Conservation (phyloP, 371 early-diverging fungal genomes). For the Mortierella sp. region DNA sequence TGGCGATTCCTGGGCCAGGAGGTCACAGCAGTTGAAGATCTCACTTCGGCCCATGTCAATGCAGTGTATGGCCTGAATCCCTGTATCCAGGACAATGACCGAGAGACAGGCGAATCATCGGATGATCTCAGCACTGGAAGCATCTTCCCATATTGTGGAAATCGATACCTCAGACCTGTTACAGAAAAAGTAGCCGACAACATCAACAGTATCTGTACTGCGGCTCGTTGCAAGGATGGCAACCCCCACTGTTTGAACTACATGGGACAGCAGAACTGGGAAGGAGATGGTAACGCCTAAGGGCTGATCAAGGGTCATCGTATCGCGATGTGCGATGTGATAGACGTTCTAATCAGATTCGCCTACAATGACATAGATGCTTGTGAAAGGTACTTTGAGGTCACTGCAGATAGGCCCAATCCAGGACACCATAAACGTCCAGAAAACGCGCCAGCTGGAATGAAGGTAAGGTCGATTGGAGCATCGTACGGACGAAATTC, state of each 20-base stretch:
- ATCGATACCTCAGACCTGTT: conserved; percentile 1
- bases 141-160: conserved; percentile 32
- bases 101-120: not conserved
- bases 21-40: conserved; percentile 17
- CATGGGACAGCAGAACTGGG: conserved; percentile 56
- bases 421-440: conserved; percentile 15
- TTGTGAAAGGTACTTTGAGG: conserved; percentile 27
- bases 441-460: conserved; percentile 24
- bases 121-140: not conserved
- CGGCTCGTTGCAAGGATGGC: conserved; percentile 51
- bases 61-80: conserved; percentile 30
- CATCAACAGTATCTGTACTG: conserved; percentile 12
- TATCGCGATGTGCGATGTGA: not conserved
- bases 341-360: not conserved
- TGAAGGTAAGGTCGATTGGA: conserved; percentile 20
- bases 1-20: conserved; percentile 41
- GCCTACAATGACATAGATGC: conserved; percentile 30
- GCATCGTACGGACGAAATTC: conserved; percentile 24
- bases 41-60: conserved; percentile 29
- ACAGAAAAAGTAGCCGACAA: not conserved
- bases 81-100: not conserved
- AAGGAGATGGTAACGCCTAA: conserved; percentile 54
- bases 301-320: not conserved
- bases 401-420: not conserved
- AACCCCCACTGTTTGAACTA: conserved; percentile 60